These are phyloP conservation scores for Pluteus cervinus DNA, from an alignment of 768 basidiomycete species.

Conservation along the genomic window DNA sequence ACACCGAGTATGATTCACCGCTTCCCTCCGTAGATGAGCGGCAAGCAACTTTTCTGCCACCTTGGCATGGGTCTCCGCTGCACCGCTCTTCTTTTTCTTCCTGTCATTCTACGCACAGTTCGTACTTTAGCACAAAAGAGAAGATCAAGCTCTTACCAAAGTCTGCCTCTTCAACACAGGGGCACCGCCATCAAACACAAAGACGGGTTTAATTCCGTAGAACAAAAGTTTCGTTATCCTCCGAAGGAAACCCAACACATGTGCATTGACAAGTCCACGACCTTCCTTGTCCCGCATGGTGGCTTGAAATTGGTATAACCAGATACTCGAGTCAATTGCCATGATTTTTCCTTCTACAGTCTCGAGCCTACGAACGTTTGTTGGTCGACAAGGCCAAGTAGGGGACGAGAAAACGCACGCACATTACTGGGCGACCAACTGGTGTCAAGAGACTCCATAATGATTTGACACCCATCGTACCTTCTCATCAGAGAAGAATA, in stretches of 20 bases:
- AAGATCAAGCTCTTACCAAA: constrained; percentile 49
- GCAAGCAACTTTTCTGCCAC: constrained; percentile 90
- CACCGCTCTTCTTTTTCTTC: constrained; percentile 87
- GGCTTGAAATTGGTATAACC: constrained; percentile 99
- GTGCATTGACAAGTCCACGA: constrained; percentile 83
- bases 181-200: constrained; percentile 98
- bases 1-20: constrained; percentile 60
- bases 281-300: constrained; percentile 99
- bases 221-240: constrained; percentile 93
- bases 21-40: constrained; percentile 88
- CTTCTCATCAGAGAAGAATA: too few relatives aligned
- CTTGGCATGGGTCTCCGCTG: constrained; percentile 77
- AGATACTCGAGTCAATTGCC: constrained; percentile 98
- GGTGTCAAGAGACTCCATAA: constrained; percentile 90
- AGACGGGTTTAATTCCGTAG: constrained; percentile 97
- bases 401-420: constrained; percentile 19
- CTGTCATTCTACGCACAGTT: constrained; percentile 59
- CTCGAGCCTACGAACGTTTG: constrained; percentile 58
- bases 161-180: constrained; percentile 86
- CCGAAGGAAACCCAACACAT: constrained; percentile 85
- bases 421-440: constrained; percentile 94
- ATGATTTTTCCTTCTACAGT: constrained; percentile 91
- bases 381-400: constrained; percentile 2
- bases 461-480: constrained; percentile 90
- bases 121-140: neutral